Conservation (phyloP, 192 early-diverging fungal genomes). For the Linnemannia elongata region DNA sequence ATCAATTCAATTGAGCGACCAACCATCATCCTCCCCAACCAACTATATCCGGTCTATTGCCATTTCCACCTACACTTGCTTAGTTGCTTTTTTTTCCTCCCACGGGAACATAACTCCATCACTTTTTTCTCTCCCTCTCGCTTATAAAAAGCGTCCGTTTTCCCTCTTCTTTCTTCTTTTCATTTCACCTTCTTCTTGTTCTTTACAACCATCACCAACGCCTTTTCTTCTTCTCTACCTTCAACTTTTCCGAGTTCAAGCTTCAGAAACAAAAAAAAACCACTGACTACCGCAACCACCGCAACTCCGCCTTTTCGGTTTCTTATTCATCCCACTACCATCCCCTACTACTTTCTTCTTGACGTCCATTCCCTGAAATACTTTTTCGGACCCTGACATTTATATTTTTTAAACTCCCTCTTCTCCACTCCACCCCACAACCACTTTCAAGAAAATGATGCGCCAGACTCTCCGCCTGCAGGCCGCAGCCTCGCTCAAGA, state of each 20-base stretch:
- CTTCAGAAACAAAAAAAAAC: not conserved
- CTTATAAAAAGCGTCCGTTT: not conserved
- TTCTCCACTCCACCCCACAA: not conserved
- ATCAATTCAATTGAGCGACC: not conserved
- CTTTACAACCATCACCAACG: not conserved
- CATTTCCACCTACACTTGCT: not conserved
- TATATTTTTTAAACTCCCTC: not conserved
- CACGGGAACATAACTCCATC: not conserved
- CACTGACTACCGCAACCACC: not conserved
- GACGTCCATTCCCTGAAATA: not conserved
- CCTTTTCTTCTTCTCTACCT: not conserved
- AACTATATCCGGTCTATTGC: not conserved
- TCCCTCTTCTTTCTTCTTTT: not conserved
- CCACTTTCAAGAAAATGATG: constrained; percentile 20
- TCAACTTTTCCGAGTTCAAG: not conserved
- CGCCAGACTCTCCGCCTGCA: constrained; percentile 42
- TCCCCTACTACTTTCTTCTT: not conserved
- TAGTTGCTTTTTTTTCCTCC: not conserved
- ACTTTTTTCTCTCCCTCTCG: not conserved
- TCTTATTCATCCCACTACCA: not conserved
- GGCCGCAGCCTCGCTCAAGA: constrained; percentile 36
- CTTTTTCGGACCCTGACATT: not conserved
- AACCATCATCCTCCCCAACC: too few species aligned
- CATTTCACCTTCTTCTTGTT: not conserved
- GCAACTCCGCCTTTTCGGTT: not conserved